Percentiles rank a stretch among this genome's conserved stretches.
phyloP scores from a whole-genome alignment of 140 eudicot genomes.

The Flaveria floridana region DNA sequence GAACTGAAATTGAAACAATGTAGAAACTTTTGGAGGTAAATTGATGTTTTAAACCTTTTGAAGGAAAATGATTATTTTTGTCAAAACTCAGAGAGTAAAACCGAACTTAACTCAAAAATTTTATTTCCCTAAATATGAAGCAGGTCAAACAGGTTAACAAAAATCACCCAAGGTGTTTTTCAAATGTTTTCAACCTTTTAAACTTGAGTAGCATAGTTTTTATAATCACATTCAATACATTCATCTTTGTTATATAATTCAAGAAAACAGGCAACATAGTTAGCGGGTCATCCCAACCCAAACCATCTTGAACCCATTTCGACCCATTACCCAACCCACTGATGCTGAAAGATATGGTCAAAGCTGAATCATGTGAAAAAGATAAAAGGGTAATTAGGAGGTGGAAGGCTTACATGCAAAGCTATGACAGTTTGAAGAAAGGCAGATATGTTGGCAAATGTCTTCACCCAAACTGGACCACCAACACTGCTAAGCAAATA shows the following conservation, averaged over 20 bases:
- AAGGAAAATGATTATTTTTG: too few species aligned
- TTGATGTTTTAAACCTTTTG: too few species aligned
- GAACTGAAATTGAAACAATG: too few species aligned
- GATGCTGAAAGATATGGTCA: not conserved
- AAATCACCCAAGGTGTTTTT: not conserved
- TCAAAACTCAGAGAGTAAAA: too few species aligned
- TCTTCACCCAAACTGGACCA: constrained; percentile 81
- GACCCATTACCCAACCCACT: not conserved
- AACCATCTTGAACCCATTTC: not conserved
- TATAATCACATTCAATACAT: not conserved
- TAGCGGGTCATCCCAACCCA: not conserved
- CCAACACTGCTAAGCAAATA: constrained; percentile 69
- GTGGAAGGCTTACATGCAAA: constrained; percentile 55
- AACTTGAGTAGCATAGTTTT: not conserved
- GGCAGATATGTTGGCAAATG: constrained; percentile 65
- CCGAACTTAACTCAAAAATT: too few species aligned
- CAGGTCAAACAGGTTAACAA: not conserved
- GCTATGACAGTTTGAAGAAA: constrained; percentile 81
- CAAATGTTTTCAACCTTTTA: not conserved
- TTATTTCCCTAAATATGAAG: not conserved
- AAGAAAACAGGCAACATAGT: not conserved
- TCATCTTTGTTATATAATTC: not conserved
- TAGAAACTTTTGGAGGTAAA: too few species aligned
- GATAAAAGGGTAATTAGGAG: constrained; percentile 7
- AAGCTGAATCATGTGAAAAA: constrained; percentile 5